Evolutionary conservation across 2,329 filamentous ascomycete genomes (phyloP).

Genomic region (Xylaria multiplex): DNA sequence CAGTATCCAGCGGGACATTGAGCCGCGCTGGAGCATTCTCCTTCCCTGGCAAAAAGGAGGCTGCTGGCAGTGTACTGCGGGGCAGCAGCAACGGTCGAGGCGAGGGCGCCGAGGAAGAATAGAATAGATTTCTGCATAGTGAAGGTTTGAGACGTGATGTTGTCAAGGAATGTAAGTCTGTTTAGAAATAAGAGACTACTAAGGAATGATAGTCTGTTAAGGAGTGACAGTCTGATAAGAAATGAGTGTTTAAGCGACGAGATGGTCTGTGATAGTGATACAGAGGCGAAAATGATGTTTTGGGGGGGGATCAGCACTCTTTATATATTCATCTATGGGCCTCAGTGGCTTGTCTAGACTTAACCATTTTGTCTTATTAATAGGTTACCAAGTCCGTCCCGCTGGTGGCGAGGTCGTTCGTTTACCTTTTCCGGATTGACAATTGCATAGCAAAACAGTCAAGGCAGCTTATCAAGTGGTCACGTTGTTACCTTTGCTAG

Average conservation of each 20-base stretch:
- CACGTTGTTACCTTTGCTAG: conserved; percentile 23
- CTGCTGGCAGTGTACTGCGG: conserved; percentile 25
- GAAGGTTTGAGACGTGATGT: conserved; percentile 26
- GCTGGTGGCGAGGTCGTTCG: conserved; percentile 19
- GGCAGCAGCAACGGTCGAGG: conserved; percentile 25
- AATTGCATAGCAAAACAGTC: conserved; percentile 21
- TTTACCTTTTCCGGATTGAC: conserved; percentile 21
- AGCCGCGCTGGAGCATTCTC: conserved; percentile 26
- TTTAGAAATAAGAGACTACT: conserved; percentile 26
- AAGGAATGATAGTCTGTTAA: conserved; percentile 23
- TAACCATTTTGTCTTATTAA: conserved; percentile 20
- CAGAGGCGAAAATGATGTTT: conserved; percentile 23
- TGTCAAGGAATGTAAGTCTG: conserved; percentile 26
- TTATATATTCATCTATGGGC: conserved; percentile 27
- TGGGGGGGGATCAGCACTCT: conserved; percentile 23
- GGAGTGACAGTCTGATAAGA: conserved; percentile 22
- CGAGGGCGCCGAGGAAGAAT: conserved; percentile 28
- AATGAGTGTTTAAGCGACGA: conserved; percentile 26
- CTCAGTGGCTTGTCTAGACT: conserved; percentile 20
- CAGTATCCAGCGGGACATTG: conserved; percentile 27
- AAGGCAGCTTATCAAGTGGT: conserved; percentile 26
- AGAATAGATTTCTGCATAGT: conserved; percentile 30
- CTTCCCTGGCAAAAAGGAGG: conserved; percentile 23
- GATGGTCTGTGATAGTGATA: conserved; percentile 27
- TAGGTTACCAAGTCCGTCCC: conserved; percentile 20